Evolutionary conservation across 2,329 filamentous ascomycete species (phyloP).

Genomic region (Colletotrichum chlorophyti): DNA sequence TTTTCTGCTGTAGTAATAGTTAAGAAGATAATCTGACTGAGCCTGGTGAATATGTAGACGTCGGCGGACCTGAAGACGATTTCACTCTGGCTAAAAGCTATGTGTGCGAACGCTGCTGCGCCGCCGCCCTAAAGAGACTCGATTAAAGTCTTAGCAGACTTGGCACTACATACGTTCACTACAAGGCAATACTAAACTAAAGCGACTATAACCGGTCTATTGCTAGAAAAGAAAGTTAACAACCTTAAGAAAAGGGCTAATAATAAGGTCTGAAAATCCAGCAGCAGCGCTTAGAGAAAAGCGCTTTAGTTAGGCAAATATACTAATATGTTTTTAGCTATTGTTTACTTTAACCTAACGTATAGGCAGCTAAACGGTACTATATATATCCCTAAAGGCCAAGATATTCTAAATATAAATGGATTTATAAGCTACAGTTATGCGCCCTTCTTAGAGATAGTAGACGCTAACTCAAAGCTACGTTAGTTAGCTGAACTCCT

Average conservation of each 20-base stretch:
- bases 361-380: not conserved
- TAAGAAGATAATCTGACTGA: too few relatives aligned
- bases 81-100: too few relatives aligned
- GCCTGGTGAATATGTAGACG: too few relatives aligned
- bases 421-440: not conserved
- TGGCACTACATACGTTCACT: not conserved
- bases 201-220: not conserved
- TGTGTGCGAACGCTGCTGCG: too few relatives aligned
- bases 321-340: not conserved
- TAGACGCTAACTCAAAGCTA: not conserved
- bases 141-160: too few relatives aligned
- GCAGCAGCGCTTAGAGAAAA: not conserved
- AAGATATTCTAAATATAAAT: not conserved
- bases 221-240: not conserved
- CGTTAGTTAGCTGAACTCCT: not conserved
- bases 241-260: not conserved
- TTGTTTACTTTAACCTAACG: not conserved
- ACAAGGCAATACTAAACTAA: not conserved
- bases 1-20: too few relatives aligned
- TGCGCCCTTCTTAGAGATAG: not conserved
- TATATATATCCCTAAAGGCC: not conserved
- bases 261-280: not conserved
- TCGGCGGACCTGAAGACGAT: too few relatives aligned
- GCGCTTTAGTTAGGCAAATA: not conserved
- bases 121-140: too few relatives aligned